These are phyloP conservation scores for Stachybotrys elegans DNA, from an alignment of 2,329 filamentous ascomycete genomes.

Conservation along the genomic window DNA sequence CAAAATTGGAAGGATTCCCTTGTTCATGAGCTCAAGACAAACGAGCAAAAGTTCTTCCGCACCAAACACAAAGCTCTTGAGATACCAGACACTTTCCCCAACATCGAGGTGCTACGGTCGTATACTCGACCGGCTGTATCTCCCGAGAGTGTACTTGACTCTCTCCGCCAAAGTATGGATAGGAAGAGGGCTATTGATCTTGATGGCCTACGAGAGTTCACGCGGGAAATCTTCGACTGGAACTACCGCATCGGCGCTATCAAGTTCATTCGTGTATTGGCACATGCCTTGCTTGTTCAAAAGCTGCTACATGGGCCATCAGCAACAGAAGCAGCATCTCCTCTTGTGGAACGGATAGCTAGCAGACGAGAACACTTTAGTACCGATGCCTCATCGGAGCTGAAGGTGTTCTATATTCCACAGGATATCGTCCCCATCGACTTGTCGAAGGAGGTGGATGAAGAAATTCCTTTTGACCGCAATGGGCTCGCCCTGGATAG, in stretches of 20 bases:
- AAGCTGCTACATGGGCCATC: constrained; percentile 34
- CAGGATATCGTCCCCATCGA: constrained; percentile 73
- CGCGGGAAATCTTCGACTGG: constrained; percentile 82
- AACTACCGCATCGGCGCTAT: constrained; percentile 69
- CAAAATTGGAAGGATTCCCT: constrained; percentile 67
- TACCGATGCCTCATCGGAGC: constrained; percentile 70
- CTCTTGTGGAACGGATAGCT: constrained; percentile 63
- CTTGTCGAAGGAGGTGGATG: constrained; percentile 65
- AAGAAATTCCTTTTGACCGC: constrained; percentile 44
- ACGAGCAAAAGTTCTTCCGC: constrained; percentile 76
- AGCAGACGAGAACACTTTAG: constrained; percentile 64
- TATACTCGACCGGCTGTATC: constrained; percentile 89
- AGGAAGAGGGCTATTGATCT: constrained; percentile 20
- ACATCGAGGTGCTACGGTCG: constrained; percentile 71
- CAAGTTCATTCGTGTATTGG: constrained; percentile 78
- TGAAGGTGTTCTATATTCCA: constrained; percentile 75
- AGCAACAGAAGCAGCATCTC: constrained; percentile 36
- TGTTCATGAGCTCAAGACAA: constrained; percentile 72
- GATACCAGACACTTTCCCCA: constrained; percentile 79
- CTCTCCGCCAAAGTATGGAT: constrained; percentile 19
- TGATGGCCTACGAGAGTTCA: constrained; percentile 64
- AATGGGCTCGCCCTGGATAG: constrained; percentile 56
- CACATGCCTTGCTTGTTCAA: constrained; percentile 67
- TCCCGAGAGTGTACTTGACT: constrained; percentile 39
- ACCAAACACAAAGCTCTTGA: constrained; percentile 67